Evolutionary conservation across 495 filamentous ascomycete genomes (phyloP), one percentile per base, ranked within the genome.

Genomic region (Xylaria palmicola): DNA sequence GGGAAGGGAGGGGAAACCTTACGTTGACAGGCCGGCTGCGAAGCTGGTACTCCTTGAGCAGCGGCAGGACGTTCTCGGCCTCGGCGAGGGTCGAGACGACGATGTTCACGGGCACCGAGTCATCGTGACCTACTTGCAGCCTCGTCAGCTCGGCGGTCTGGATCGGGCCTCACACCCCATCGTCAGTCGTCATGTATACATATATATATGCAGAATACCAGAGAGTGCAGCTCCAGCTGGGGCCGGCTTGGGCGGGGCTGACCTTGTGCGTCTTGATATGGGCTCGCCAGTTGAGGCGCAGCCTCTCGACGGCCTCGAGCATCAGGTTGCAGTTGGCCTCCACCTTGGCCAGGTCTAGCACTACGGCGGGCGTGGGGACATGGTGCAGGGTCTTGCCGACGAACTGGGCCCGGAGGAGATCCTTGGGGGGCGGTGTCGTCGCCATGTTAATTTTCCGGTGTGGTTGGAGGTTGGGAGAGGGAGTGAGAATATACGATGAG

Each of bases 231-330:
- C n/a, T n/a, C n/a, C n/a, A n/a, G n/a, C n/a, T n/a, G n/a, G n/a
- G n/a, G n/a, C n/a, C n/a, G n/a, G n/a, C n/a, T n/a, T n/a, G n/a
- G n/a, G n/a, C n/a, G n/a, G n/a, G 13, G 41, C 68, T 48, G 69
- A 88, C 90, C 75, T 96, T 96, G 69, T 96, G 92, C 22, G 90
- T 90, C 67, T 96, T 96, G 56, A 94, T 85, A 72, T 96, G 92
- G 6, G 89, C 86, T 56, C 92, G 77, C 76, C 92, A 95, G 24
- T 81, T 82, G 22, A 93, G 77, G 1, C 78, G 79, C 4, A 93
- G 77, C 34, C 69, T 63, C 44, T 79, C 67, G 4, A 82, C 79
- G 0, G 88, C 84, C 50, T 86, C 74, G 13, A 91, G 82, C 88
- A 96, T 93, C 50, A 84, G 76, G 57, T 78, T 72, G 71, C 91